Conservation (phyloP, 352 stramenopile species). For the Pythium periplocum region DNA sequence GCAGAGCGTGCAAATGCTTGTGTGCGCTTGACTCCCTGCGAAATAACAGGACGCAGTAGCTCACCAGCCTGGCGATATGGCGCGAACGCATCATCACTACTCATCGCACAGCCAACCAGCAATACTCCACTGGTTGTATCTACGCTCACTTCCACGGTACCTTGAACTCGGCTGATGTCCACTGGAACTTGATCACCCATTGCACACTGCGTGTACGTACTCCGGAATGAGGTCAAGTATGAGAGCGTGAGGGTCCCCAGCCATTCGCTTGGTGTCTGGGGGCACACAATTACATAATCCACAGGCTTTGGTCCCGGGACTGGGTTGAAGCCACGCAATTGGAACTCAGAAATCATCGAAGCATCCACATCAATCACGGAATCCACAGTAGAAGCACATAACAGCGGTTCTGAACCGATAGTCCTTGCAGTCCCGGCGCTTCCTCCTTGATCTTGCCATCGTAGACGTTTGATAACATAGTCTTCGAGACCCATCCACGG, state of each 20-base stretch:
- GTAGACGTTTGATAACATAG: background rate
- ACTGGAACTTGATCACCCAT: slow-evolving; percentile 62
- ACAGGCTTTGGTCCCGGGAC: slow-evolving; percentile 55
- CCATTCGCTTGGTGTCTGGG: slow-evolving; percentile 64
- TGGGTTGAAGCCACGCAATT: slow-evolving; percentile 66
- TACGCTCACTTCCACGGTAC: slow-evolving; percentile 36
- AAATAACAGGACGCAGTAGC: slow-evolving; percentile 46
- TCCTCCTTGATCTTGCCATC: slow-evolving; percentile 1
- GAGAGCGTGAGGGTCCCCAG: slow-evolving; percentile 60
- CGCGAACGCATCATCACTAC: slow-evolving; percentile 47
- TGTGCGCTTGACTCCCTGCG: slow-evolving; percentile 42
- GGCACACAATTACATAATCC: slow-evolving; percentile 72
- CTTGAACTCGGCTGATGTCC: slow-evolving; percentile 34
- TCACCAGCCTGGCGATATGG: slow-evolving; percentile 58
- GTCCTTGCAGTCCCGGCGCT: background rate
- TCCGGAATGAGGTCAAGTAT: slow-evolving; percentile 66
- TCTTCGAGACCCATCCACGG: slow-evolving; percentile 16
- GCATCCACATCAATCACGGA: slow-evolving; percentile 45
- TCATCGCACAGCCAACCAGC: slow-evolving; percentile 49
- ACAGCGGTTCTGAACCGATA: slow-evolving; percentile 16
- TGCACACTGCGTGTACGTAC: slow-evolving; percentile 59
- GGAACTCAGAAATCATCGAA: slow-evolving; percentile 64
- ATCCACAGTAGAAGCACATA: slow-evolving; percentile 54
- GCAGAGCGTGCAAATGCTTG: slow-evolving; percentile 60
- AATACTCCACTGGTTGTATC: slow-evolving; percentile 47